These are phyloP conservation scores for Cladobotryum protrusum DNA, from an alignment of 2,329 filamentous ascomycete species.

Conservation along the genomic window DNA sequence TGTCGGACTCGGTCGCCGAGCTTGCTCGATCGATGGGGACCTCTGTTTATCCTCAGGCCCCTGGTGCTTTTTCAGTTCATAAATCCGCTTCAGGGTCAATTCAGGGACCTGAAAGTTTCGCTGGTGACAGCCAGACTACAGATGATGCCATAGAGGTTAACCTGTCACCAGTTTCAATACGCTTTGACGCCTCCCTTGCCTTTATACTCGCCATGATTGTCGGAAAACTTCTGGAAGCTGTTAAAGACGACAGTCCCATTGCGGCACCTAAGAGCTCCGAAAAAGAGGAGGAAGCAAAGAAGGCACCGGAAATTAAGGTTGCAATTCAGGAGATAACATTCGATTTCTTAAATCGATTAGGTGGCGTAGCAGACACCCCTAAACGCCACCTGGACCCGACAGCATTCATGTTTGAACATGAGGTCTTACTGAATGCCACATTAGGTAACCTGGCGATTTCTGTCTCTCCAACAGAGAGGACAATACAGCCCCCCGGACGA, in stretches of 20 bases:
- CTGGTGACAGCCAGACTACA: neutral
- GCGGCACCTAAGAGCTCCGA: slow-evolving; percentile 13
- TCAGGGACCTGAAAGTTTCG: neutral
- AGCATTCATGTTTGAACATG: slow-evolving; percentile 36
- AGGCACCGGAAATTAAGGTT: slow-evolving; percentile 37
- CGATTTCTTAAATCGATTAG: slow-evolving; percentile 49
- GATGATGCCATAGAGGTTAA: slow-evolving; percentile 40
- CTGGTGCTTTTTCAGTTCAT: slow-evolving; percentile 55
- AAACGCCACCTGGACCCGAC: slow-evolving; percentile 38
- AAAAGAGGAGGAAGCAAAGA: slow-evolving; percentile 8
- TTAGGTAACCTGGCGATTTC: slow-evolving; percentile 38
- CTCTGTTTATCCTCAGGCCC: slow-evolving; percentile 46
- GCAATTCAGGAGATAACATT: slow-evolving; percentile 45
- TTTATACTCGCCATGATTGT: slow-evolving; percentile 49
- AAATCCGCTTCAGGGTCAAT: slow-evolving; percentile 10
- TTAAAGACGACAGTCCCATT: slow-evolving; percentile 25
- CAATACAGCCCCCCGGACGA: slow-evolving; percentile 10
- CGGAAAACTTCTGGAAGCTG: slow-evolving; percentile 41
- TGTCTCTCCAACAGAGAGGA: slow-evolving; percentile 17
- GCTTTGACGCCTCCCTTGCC: slow-evolving; percentile 52
- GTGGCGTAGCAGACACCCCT: slow-evolving; percentile 45
- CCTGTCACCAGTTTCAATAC: slow-evolving; percentile 45
- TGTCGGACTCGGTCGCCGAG: slow-evolving; percentile 22
- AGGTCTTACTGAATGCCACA: slow-evolving; percentile 47
- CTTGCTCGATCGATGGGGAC: slow-evolving; percentile 27